Percentiles rank a stretch among this genome's conserved stretches.
Evolutionary conservation across 441 rosid species (phyloP).

Genomic region (Croton setiger): DNA sequence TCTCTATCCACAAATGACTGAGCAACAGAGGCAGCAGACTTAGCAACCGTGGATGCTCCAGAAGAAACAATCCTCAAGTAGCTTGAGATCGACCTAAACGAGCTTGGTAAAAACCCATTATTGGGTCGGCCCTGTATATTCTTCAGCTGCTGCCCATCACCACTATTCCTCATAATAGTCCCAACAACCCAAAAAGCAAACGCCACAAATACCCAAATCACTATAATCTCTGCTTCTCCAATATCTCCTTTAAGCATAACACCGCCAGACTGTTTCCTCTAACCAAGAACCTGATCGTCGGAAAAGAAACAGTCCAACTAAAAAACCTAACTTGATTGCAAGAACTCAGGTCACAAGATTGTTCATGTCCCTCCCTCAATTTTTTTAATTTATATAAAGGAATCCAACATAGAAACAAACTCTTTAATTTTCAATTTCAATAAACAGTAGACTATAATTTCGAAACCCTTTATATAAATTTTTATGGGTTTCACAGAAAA

Average conservation of each 20-base stretch:
- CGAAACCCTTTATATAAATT: background rate
- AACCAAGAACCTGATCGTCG: background rate
- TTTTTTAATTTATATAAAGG: background rate
- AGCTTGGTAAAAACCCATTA: slow-evolving; percentile 43
- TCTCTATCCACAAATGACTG: slow-evolving; percentile 73
- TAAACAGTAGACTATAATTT: background rate
- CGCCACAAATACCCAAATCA: slow-evolving; percentile 31
- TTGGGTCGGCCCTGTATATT: slow-evolving; percentile 20
- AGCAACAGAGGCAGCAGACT: slow-evolving; percentile 80
- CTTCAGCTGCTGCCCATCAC: slow-evolving; percentile 39
- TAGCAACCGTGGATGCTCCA: slow-evolving; percentile 89
- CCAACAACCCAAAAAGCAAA: slow-evolving; percentile 33
- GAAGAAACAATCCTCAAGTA: slow-evolving; percentile 75
- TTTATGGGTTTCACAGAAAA: slow-evolving; percentile 4
- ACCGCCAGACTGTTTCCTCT: slow-evolving; percentile 28
- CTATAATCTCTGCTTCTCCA: slow-evolving; percentile 30
- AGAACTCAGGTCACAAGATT: slow-evolving; percentile 6
- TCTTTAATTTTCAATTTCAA: slow-evolving; percentile 7
- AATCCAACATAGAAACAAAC: slow-evolving; percentile 6
- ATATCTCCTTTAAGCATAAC: slow-evolving; percentile 41
- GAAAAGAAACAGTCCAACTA: slow-evolving; percentile 13
- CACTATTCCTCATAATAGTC: slow-evolving; percentile 58
- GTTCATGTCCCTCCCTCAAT: slow-evolving; percentile 6
- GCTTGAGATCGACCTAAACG: slow-evolving; percentile 74
- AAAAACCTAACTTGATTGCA: background rate